phyloP scores from a whole-genome alignment of 208 protist genomes.

The Angomonas desouzai region DNA sequence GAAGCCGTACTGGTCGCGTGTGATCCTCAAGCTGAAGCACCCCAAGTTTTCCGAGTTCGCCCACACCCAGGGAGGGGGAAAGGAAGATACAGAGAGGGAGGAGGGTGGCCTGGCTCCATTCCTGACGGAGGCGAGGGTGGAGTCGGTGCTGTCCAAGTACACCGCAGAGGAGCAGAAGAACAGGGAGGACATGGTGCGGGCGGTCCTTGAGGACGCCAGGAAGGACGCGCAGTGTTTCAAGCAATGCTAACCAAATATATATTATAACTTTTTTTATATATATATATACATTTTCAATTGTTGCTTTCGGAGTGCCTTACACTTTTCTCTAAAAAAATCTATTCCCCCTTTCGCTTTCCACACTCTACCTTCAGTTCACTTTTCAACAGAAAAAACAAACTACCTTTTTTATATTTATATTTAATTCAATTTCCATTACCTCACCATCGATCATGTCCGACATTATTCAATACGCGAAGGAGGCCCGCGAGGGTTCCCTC shows the following conservation, averaged over 20 bases:
- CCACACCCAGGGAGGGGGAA: not conserved
- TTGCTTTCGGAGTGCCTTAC: constrained; percentile 3
- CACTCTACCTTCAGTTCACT: not conserved
- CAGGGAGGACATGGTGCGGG: constrained; percentile 14
- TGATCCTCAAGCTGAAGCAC: constrained; percentile 26
- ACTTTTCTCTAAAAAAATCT: not conserved
- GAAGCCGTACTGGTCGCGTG: constrained; percentile 11
- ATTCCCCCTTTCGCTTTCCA: not conserved
- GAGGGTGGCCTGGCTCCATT: too few relatives aligned
- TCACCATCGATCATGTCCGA: not conserved
- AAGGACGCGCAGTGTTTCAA: constrained; percentile 12
- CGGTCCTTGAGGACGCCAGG: constrained; percentile 21
- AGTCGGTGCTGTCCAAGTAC: constrained; percentile 25
- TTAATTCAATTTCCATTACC: not conserved
- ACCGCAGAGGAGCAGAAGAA: constrained; percentile 19
- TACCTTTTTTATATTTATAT: constrained; percentile 12
- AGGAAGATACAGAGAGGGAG: not conserved
- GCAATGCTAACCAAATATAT: too few relatives aligned
- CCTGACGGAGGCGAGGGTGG: constrained; percentile 12
- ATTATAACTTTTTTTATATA: not conserved
- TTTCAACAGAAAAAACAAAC: not conserved
- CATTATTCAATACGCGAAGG: constrained; percentile 35
- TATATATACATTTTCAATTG: constrained; percentile 6
- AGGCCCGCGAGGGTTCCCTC: constrained; percentile 48
- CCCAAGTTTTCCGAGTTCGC: constrained; percentile 25